Conservation (phyloP, 192 early-diverging fungal genomes). For the Funneliformis mosseae region DNA sequence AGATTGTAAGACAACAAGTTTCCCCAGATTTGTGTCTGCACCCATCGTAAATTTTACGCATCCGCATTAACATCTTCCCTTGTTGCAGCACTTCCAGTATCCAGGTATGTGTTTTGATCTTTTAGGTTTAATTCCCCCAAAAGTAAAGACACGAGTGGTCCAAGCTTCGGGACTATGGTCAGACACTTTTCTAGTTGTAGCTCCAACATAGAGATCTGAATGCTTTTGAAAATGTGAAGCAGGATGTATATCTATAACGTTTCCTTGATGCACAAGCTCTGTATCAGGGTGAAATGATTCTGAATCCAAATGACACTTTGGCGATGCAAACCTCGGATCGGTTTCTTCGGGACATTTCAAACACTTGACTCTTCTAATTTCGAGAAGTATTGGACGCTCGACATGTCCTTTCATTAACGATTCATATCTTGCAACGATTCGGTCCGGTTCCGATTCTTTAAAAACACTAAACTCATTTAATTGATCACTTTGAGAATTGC, state of each 20-base stretch:
- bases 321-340: background rate
- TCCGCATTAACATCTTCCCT: background rate
- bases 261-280: background rate
- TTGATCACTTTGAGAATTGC: background rate
- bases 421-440: constrained; percentile 6
- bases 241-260: background rate
- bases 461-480: constrained; percentile 11
- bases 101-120: background rate
- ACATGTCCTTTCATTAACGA: background rate
- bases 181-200: background rate
- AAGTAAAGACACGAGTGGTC: background rate
- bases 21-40: background rate
- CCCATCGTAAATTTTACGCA: background rate
- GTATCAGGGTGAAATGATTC: background rate
- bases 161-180: constrained; percentile 10
- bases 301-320: background rate
- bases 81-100: background rate
- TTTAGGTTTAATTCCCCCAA: background rate
- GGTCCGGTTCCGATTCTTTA: background rate
- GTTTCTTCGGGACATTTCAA: constrained; percentile 25
- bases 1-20: background rate
- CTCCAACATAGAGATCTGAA: background rate
- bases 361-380: constrained; percentile 10
- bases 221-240: background rate
- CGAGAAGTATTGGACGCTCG: background rate